Conservation (phyloP, 2,329 filamentous ascomycete genomes). For the Gnomoniopsis sp. region DNA sequence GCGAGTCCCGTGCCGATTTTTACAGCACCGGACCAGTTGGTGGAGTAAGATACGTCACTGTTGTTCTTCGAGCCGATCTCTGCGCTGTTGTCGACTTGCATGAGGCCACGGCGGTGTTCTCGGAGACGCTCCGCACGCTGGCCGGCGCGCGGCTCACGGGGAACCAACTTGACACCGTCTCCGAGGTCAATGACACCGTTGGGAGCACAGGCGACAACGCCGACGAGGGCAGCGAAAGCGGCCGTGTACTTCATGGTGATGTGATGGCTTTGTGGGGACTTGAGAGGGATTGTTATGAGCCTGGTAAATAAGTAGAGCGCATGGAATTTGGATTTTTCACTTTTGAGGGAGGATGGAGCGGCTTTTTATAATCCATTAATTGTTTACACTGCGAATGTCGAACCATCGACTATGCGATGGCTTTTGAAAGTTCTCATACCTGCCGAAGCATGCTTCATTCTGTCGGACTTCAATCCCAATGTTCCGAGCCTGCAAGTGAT, state of each 20-base stretch:
- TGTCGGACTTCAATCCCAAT: too few relatives aligned
- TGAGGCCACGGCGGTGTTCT: slow-evolving; percentile 26
- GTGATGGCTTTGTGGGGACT: neutral
- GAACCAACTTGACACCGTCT: slow-evolving; percentile 40
- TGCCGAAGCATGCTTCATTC: too few relatives aligned
- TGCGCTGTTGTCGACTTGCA: slow-evolving; percentile 25
- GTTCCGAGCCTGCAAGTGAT: too few relatives aligned
- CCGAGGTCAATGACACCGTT: slow-evolving; percentile 39
- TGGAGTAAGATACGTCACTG: slow-evolving; percentile 45
- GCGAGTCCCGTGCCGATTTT: slow-evolving; percentile 49
- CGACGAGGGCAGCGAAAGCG: slow-evolving; percentile 31
- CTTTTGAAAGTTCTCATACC: too few relatives aligned
- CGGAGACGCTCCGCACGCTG: slow-evolving; percentile 24
- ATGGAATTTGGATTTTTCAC: neutral
- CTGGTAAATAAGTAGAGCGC: neutral
- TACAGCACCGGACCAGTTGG: slow-evolving; percentile 60
- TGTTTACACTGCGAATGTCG: too few relatives aligned
- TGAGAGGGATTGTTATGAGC: neutral
- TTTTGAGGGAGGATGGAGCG: too few relatives aligned
- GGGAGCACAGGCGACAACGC: slow-evolving; percentile 32
- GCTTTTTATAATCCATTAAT: too few relatives aligned
- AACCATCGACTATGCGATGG: too few relatives aligned
- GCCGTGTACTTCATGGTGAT: slow-evolving; percentile 46
- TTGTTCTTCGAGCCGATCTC: slow-evolving; percentile 31
- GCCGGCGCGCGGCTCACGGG: slow-evolving; percentile 32